phyloP scores from a whole-genome alignment of 164 flowering plant genomes.

The Magnolia officinalis region DNA sequence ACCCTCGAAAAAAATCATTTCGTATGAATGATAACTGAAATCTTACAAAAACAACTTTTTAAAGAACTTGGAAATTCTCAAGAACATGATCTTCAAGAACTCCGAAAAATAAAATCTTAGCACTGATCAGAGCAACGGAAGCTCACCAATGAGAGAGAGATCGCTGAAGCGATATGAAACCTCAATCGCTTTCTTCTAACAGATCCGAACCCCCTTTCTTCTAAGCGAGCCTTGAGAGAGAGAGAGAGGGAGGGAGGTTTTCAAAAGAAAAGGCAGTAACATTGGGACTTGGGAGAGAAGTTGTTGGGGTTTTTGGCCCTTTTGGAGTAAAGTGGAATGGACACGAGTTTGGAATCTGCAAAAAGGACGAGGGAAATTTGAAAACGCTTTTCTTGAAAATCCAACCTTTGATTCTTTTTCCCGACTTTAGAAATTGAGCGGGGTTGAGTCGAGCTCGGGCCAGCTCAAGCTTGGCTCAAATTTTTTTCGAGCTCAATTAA shows the following conservation, averaged over 20 bases:
- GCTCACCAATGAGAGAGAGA: not conserved
- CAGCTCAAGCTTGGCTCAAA: too few species aligned
- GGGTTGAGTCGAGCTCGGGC: too few species aligned
- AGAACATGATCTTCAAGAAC: not conserved
- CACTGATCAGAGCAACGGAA: not conserved
- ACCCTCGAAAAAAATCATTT: too few species aligned
- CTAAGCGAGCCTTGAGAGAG: not conserved
- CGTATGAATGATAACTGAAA: too few species aligned
- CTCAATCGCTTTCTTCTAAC: not conserved
- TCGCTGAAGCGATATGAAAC: not conserved
- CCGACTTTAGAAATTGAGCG: not conserved
- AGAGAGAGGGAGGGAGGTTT: not conserved
- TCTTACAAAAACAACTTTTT: not conserved
- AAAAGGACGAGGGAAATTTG: not conserved
- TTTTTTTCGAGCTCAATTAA: too few species aligned
- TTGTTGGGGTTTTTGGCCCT: not conserved
- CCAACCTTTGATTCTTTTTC: not conserved
- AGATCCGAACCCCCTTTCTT: not conserved
- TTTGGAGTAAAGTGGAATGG: not conserved
- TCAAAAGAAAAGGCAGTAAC: not conserved
- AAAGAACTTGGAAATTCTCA: not conserved
- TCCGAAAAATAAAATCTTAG: not conserved
- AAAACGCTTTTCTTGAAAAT: not conserved
- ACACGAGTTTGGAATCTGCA: not conserved
- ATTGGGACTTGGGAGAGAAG: not conserved